These are phyloP conservation scores for Claviceps africana DNA, from an alignment of 2,329 filamentous ascomycete species.

Conservation along the genomic window DNA sequence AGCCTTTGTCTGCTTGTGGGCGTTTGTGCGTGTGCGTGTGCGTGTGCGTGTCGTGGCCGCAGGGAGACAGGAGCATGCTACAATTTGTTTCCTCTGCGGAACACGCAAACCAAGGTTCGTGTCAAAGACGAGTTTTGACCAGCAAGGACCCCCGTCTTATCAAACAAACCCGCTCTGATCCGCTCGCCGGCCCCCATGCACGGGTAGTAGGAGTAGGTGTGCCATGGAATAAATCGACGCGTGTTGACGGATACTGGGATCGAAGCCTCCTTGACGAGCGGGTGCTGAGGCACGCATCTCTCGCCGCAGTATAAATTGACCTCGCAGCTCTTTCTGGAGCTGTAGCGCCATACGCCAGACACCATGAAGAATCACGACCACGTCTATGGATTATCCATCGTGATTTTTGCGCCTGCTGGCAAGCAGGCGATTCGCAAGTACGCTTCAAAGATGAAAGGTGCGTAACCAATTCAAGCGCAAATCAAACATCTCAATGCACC, in stretches of 20 bases:
- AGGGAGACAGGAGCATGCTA: neutral
- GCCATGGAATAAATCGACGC: neutral
- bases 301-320: neutral
- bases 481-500: neutral
- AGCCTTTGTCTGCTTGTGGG: too few relatives aligned
- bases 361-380: neutral
- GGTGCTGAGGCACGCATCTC: neutral
- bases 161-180: conserved; percentile 11
- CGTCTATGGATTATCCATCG: neutral
- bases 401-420: neutral
- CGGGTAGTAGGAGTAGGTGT: conserved; percentile 4
- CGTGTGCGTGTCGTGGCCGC: conserved; percentile 1
- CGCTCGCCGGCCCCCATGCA: conserved; percentile 21
- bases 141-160: neutral
- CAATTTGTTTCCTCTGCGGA: neutral
- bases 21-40: neutral
- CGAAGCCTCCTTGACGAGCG: neutral
- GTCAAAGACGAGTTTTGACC: neutral
- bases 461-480: neutral
- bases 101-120: neutral
- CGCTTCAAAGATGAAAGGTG: neutral
- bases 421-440: neutral
- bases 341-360: neutral
- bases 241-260: neutral
- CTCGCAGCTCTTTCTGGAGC: neutral